These are phyloP conservation scores for Byssothecium circinans DNA, from an alignment of 2,329 filamentous ascomycete species.

Conservation along the genomic window DNA sequence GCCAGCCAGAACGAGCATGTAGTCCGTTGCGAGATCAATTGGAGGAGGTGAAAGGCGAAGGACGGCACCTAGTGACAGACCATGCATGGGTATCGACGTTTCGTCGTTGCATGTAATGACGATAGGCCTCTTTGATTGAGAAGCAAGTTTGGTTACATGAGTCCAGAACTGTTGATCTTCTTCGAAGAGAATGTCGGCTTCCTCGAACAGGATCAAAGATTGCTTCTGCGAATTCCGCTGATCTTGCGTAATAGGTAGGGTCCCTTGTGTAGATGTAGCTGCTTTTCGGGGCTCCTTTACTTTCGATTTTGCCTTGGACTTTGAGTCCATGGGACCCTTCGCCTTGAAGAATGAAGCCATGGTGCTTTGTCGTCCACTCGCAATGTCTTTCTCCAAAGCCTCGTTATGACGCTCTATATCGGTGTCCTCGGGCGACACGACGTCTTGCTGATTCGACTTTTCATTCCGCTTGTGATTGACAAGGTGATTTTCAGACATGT, in stretches of 20 bases:
- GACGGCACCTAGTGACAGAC: conserved; percentile 80
- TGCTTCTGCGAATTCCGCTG: conserved; percentile 70
- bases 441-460: conserved; percentile 27
- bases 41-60: conserved; percentile 73
- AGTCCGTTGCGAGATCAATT: conserved; percentile 70
- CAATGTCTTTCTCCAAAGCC: conserved; percentile 59
- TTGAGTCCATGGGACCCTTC: conserved; percentile 25
- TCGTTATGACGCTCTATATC: conserved; percentile 45
- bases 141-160: conserved; percentile 75
- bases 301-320: conserved; percentile 21
- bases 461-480: conserved; percentile 59
- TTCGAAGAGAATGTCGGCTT: conserved; percentile 90
- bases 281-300: conserved; percentile 17
- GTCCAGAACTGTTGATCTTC: conserved; percentile 96
- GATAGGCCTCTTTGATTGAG: conserved; percentile 85
- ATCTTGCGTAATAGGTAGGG: conserved; percentile 22
- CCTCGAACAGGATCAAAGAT: conserved; percentile 90
- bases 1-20: conserved; percentile 79
- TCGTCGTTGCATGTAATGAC: conserved; percentile 96
- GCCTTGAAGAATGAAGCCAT: conserved; percentile 79
- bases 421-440: conserved; percentile 26
- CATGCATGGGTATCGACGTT: conserved; percentile 72
- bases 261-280: conserved; percentile 20
- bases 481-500: conserved; percentile 95
- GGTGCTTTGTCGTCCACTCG: conserved; percentile 72